Evolutionary conservation across 2,329 filamentous ascomycete species (phyloP), one percentile per base, ranked within the genome.

Genomic region (Rhytidhysteron rufulum): DNA sequence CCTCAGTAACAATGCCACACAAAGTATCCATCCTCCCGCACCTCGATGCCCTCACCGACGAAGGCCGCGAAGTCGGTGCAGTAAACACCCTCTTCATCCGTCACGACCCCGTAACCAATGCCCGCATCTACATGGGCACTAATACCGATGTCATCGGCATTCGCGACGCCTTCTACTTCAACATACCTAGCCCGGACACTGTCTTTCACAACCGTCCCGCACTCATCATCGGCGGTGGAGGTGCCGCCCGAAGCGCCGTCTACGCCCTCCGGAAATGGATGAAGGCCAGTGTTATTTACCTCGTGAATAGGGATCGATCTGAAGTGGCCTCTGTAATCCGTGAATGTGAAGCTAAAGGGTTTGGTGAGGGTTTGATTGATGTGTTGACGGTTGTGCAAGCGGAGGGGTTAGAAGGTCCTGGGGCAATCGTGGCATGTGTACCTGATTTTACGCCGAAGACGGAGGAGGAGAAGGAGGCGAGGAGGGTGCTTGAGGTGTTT

Each of bases 81-180:
- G 83, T 85, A 65, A 91, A 93, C 71, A 93, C 86, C 1, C 75
- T 91, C 38, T 90, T 85, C 68, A 62, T 86, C 34, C 72, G 77
- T 17, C 63, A 69, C 34, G 69, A 72, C 34, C 60, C 63, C 1
- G 52, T 60, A 13, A 62, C 71, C 34, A 73, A 76, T 37, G 65
- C 66, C 24, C 69, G 74, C 15, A 54, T 75, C 33, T 79, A 79
- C 49, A 80, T 84, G 63, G 87, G 86, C 39, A 85, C 86, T 31
- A 91, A 93, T 69, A 91, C 87, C 4, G 87, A 93, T 64, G 85
- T 85, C 44, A 75, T 88, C 41, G 87, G 87, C 21, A 83, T 91
- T 46, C 77, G 85, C 17, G 85, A 90, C 57, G 79, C 83, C 4
- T 85, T 91, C 51, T 64, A 67, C 47, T 55, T 68, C 24, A 71